Percentiles rank a stretch among this genome's conserved stretches.
phyloP scores from a whole-genome alignment of 495 filamentous ascomycete species.

The Aspergillus diversus region DNA sequence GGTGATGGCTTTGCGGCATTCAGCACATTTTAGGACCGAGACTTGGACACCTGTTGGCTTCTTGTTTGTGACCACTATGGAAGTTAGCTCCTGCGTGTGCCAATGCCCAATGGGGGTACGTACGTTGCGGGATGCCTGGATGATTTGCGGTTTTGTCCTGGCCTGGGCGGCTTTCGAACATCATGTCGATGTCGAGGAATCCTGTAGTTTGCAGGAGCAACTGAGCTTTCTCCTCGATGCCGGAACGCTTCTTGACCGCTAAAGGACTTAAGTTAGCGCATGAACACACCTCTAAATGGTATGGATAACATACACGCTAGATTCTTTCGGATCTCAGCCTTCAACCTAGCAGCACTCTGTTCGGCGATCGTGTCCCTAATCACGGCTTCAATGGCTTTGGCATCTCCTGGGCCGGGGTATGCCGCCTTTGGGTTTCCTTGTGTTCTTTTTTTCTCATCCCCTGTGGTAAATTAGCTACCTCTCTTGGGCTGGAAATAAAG shows the following conservation, averaged over 20 bases:
- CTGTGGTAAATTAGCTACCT: slow-evolving; percentile 1
- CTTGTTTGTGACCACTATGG: not conserved
- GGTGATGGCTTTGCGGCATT: slow-evolving; percentile 9
- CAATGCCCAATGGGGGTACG: not conserved
- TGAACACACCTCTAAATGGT: not conserved
- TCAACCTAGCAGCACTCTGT: not conserved
- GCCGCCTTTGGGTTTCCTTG: not conserved
- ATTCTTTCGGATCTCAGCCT: slow-evolving; percentile 13
- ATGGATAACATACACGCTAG: slow-evolving; percentile 13
- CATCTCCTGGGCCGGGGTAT: not conserved
- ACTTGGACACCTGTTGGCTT: not conserved
- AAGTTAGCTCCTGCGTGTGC: not conserved
- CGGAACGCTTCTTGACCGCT: slow-evolving; percentile 9
- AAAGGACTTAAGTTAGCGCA: not conserved
- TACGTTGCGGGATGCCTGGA: slow-evolving; percentile 16
- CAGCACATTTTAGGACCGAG: slow-evolving; percentile 4
- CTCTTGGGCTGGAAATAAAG: no score
- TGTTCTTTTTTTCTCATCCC: not conserved
- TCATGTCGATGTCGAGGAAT: slow-evolving; percentile 37
- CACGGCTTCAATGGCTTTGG: not conserved
- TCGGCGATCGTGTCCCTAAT: slow-evolving; percentile 4
- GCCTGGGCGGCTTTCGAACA: slow-evolving; percentile 5
- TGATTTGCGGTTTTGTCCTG: not conserved
- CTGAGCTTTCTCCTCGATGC: slow-evolving; percentile 19
- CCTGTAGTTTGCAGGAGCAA: slow-evolving; percentile 30